Conservation (phyloP, 768 basidiomycete genomes). For the Kwoniella dendrophila region DNA sequence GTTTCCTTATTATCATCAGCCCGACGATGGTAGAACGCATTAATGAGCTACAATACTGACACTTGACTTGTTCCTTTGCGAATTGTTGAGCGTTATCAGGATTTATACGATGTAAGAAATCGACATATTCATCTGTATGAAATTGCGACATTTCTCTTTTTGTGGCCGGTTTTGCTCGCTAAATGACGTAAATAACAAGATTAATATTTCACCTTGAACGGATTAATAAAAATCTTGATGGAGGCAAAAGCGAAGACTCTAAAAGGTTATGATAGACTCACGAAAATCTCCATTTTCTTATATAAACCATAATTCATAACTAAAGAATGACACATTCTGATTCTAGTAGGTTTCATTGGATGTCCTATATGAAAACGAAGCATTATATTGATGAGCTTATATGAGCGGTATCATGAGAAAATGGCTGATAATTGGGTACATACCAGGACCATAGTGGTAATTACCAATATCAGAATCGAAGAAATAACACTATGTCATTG, state of each 20-base stretch:
- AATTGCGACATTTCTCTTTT: slow-evolving; percentile 99
- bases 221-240: no score
- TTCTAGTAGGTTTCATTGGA: slow-evolving; percentile 97
- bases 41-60: slow-evolving; percentile 59
- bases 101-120: slow-evolving; percentile 89
- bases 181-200: background rate
- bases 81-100: slow-evolving; percentile 94
- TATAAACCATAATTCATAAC: slow-evolving; percentile 99
- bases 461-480: slow-evolving; percentile 99
- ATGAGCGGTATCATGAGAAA: no score
- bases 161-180: slow-evolving; percentile 99
- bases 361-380: slow-evolving; percentile 64
- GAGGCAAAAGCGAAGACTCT: no score
- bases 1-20: background rate
- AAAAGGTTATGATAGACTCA: slow-evolving; percentile 59
- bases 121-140: slow-evolving; percentile 98
- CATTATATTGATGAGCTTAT: background rate
- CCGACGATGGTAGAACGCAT: background rate
- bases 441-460: slow-evolving; percentile 87
- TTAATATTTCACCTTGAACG: background rate
- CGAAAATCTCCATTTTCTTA: slow-evolving; percentile 99
- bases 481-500: slow-evolving; percentile 82
- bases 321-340: slow-evolving; percentile 98
- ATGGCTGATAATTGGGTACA: no score
- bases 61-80: slow-evolving; percentile 93